phyloP scores from a whole-genome alignment of 306 rosid genomes.

The Quercus wislizeni region DNA sequence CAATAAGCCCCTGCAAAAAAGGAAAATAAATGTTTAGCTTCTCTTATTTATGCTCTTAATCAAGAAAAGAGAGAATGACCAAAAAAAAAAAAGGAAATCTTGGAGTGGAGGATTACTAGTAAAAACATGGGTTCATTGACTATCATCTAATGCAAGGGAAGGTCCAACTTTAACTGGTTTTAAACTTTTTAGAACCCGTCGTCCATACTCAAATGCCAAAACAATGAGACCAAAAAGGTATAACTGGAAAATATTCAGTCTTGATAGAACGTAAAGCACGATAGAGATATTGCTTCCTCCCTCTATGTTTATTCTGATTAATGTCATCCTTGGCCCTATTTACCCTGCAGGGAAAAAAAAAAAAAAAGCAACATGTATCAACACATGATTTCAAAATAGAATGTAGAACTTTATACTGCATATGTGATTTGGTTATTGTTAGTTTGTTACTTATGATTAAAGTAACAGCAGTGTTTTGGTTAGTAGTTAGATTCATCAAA shows the following conservation, averaged over 20 bases:
- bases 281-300: slow-evolving; percentile 42
- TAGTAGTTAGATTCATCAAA: background rate
- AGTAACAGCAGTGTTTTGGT: background rate
- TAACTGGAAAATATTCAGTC: slow-evolving; percentile 42
- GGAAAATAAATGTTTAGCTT: background rate
- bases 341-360: slow-evolving; percentile 52
- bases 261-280: slow-evolving; percentile 32
- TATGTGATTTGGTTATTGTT: background rate
- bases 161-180: slow-evolving; percentile 67
- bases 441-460: background rate
- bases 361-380: background rate
- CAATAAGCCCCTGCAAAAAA: slow-evolving; percentile 12
- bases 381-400: background rate
- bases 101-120: slow-evolving; percentile 27
- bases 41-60: background rate
- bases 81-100: background rate
- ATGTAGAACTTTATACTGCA: background rate
- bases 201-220: slow-evolving; percentile 41
- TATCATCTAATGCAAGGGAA: slow-evolving; percentile 32
- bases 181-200: slow-evolving; percentile 42
- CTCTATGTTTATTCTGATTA: slow-evolving; percentile 32
- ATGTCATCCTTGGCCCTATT: slow-evolving; percentile 40
- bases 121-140: slow-evolving; percentile 15
- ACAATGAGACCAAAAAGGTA: slow-evolving; percentile 59
- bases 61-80: background rate